Conservation (phyloP, 2,329 filamentous ascomycete genomes). For the Aspergillus calidoustus region DNA sequence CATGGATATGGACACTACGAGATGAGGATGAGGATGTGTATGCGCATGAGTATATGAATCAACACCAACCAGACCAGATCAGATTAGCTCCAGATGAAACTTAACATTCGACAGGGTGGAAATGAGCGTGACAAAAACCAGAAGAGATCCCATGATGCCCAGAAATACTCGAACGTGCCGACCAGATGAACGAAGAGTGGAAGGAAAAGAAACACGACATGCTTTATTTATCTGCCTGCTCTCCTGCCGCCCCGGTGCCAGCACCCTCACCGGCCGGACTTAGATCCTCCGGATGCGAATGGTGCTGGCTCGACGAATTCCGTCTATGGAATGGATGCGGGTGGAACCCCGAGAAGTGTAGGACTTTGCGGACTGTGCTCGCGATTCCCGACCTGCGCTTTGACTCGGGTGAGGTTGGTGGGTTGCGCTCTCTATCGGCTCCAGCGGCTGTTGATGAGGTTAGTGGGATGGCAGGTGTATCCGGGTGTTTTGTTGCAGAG, state of each 20-base stretch:
- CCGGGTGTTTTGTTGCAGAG: slow-evolving; percentile 12
- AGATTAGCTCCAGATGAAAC: not conserved
- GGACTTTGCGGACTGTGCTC: slow-evolving; percentile 47
- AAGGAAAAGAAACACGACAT: not conserved
- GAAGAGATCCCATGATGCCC: not conserved
- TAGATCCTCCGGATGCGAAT: slow-evolving; percentile 14
- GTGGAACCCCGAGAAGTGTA: slow-evolving; percentile 41
- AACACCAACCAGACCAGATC: not conserved
- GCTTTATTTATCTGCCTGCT: slow-evolving; percentile 1
- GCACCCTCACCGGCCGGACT: not conserved
- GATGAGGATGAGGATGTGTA: not conserved
- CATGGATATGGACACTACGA: not conserved
- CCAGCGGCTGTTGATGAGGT: not conserved
- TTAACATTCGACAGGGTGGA: not conserved
- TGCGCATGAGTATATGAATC: not conserved
- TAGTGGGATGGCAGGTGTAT: slow-evolving; percentile 14
- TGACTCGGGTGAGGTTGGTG: slow-evolving; percentile 28
- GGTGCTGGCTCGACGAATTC: slow-evolving; percentile 32
- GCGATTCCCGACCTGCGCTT: slow-evolving; percentile 41
- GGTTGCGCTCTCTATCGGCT: slow-evolving; percentile 16
- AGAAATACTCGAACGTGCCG: not conserved
- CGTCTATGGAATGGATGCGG: slow-evolving; percentile 45
- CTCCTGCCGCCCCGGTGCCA: not conserved
- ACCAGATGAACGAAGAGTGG: not conserved
- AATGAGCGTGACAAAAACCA: not conserved